Evolutionary conservation across 2,329 filamentous ascomycete species (phyloP), one percentile per base, ranked within the genome.

Genomic region (Cladobotryum protrusum): DNA sequence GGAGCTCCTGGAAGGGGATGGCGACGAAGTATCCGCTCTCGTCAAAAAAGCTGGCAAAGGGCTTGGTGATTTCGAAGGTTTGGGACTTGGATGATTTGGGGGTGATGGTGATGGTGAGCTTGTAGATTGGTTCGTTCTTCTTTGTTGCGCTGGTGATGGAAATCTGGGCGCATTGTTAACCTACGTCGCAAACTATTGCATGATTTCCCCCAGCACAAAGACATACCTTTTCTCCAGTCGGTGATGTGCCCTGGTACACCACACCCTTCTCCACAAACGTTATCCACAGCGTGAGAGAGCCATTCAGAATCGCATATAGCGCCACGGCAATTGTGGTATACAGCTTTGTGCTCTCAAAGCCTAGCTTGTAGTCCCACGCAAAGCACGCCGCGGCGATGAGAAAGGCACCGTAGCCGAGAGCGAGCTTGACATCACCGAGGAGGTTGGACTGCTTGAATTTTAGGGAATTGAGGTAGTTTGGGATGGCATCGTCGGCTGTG

Each of bases 401-500:
- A 61, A 97, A 90, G 53, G 90, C 87, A 17, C 76, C 70, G 71
- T 95, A 97, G 56, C 93, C 93, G 8, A 99, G 76, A 1, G 75
- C 78, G 42, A 99, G 83, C 48, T 89, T 88, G 43, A 95, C 80
- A 63, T 97, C 91, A 61, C 84, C 82, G 43, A 93, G 83, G 51
- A 71, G 78, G 72, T 97, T 86, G 56, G 87, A 84, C 70, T 95
- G 90, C 55, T 74, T 79, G 76, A 96, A 96, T 58, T 78, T 84
- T 66, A 97, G 83, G 32, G 83, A 87, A 70, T 89, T 92, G 56
- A 99, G 83, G 74, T 97, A 97, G 72, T 93, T 90, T 52, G 87
- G 83, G 53, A 99, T 85, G 50, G 91, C 89, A 72, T 99, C 93
- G 73, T 99, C 93, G 58, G 88, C 89, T 36, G 91, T 95, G 73